Evolutionary conservation across 345 rosid species (phyloP), one percentile per base, ranked within the genome.

Genomic region (Corymbia maculata): DNA sequence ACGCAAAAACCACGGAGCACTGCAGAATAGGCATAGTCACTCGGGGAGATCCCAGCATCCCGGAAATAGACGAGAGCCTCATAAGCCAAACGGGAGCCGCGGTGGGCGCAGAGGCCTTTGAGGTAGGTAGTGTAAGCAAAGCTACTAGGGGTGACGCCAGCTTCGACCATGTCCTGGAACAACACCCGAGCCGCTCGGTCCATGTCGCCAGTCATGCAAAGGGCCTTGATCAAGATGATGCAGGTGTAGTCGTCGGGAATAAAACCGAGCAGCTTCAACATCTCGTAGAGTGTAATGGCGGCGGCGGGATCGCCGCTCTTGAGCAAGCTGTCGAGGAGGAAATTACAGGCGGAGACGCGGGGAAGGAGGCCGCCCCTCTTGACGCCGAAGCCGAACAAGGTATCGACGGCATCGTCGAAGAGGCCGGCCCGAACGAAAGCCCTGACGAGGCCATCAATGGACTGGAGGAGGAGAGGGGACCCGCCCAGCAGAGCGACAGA

Each of bases 61-160:
- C 87, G 64, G 89, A 91, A 88, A 2, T 44, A 68, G 79, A 79
- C 55, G 57, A 97, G 91, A 85, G 92, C 42, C 88, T 89, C 82
- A 90, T 90, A 87, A 82, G 95, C 99, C 28, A 64, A 28, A 32
- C 88, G 93, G 6, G 96, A 88, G 89, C 57, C 88, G n/a, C 89
- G 85, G 90, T 92, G 91, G 84, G 75, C 61, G 89, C 98, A 95
- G 86, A 96, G 95, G 61, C 97, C 98, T 92, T 94, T 94, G 11
- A 96, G 93, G 85, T 88, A 95, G 55, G 96, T 91, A 8, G 89
- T 87, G 90, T 92, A 94, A 85, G 93, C 93, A 93, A 92, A 95
- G 80, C 90, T 88, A 85, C 79, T 92, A 16, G 94, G 86, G 47
- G 85, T 89, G 17, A 94, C 89, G 51, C 93, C 91, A 52, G 88